Conservation (phyloP, 176 grass and related monocot genomes). For the Saccharum spontaneum region DNA sequence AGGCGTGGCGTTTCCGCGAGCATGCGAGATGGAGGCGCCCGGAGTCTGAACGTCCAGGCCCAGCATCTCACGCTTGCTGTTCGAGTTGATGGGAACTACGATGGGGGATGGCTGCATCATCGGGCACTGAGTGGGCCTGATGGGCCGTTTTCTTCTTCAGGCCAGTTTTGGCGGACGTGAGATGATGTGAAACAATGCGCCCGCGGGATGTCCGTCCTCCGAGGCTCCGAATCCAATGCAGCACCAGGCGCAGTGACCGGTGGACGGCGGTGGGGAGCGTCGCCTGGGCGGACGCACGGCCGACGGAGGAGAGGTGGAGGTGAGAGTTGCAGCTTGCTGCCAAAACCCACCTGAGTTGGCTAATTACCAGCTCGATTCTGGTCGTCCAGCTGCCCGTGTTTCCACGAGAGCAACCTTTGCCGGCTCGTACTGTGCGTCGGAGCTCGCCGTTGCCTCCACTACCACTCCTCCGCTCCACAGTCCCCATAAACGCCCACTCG, state of each 20-base stretch:
- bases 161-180: background rate
- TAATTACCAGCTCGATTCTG: background rate
- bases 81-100: too few species aligned
- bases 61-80: too few species aligned
- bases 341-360: background rate
- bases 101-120: too few species aligned
- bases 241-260: background rate
- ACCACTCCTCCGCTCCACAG: background rate
- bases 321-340: background rate
- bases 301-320: background rate
- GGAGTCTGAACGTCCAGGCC: too few species aligned
- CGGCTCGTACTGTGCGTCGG: background rate
- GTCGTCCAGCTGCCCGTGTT: too few species aligned
- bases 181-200: background rate
- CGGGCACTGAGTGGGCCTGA: background rate
- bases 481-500: background rate
- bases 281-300: background rate
- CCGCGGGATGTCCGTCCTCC: background rate
- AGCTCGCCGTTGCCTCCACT: background rate
- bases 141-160: background rate
- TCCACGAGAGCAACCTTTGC: background rate
- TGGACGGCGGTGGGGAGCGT: background rate
- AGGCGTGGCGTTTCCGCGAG: too few species aligned
- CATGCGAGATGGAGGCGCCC: too few species aligned
- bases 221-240: background rate